Conservation (phyloP, 148 eudicot genomes). For the Diospyros kaki region DNA sequence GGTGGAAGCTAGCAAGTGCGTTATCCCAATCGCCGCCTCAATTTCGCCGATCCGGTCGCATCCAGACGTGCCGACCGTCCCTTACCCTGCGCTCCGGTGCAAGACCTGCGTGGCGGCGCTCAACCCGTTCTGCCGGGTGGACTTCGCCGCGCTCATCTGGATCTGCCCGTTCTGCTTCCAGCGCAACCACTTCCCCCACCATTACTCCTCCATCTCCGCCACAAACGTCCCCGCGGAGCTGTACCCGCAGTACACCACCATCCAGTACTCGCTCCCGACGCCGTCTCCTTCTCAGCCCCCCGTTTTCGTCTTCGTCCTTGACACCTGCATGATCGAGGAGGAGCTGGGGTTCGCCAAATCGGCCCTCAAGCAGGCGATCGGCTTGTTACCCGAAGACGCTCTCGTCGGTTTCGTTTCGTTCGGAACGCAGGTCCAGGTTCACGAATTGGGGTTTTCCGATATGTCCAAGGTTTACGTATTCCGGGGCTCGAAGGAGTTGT, state of each 20-base stretch:
- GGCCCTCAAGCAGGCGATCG: constrained; percentile 62
- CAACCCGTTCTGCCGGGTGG: constrained; percentile 67
- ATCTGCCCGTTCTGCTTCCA: constrained; percentile 88
- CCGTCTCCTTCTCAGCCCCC: constrained; percentile 18
- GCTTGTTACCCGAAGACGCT: constrained; percentile 64
- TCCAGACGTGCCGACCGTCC: constrained; percentile 53
- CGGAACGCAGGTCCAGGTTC: constrained; percentile 97
- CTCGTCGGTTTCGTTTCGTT: constrained; percentile 75
- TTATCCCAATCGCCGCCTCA: constrained; percentile 81
- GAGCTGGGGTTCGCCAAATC: constrained; percentile 78
- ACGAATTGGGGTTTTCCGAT: constrained; percentile 80
- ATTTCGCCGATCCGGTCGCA: constrained; percentile 68
- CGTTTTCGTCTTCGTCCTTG: constrained; percentile 62
- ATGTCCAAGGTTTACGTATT: constrained; percentile 85
- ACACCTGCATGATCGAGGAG: constrained; percentile 88
- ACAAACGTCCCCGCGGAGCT: constrained; percentile 82
- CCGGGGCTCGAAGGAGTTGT: constrained; percentile 66
- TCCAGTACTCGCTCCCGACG: constrained; percentile 35
- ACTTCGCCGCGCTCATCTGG: constrained; percentile 76
- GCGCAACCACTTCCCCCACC: constrained; percentile 81
- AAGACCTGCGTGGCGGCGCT: constrained; percentile 58
- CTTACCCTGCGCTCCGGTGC: constrained; percentile 80
- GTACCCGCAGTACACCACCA: constrained; percentile 64
- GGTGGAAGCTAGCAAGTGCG: constrained; percentile 79
- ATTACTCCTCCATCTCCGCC: constrained; percentile 55